These are phyloP conservation scores for Hylodesmum podocarpum DNA, from an alignment of 306 rosid species.

Conservation along the genomic window DNA sequence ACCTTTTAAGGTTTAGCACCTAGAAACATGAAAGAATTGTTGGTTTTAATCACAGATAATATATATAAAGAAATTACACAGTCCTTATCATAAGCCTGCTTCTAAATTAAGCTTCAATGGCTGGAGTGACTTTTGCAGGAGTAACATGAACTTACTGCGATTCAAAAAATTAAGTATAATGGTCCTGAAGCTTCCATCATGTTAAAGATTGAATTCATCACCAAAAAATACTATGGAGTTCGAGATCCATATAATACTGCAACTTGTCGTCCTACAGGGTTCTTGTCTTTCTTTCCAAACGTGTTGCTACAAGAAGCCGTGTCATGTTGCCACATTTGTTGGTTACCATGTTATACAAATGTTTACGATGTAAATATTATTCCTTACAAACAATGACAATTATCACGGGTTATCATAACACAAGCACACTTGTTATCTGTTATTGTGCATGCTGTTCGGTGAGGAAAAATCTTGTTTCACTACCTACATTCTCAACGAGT, in stretches of 20 bases:
- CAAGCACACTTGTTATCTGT: neutral
- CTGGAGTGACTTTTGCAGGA: slow-evolving; percentile 19
- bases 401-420: neutral
- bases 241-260: neutral
- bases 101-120: slow-evolving; percentile 7
- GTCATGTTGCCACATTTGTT: neutral
- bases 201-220: neutral
- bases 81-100: neutral
- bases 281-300: neutral
- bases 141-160: neutral
- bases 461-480: neutral
- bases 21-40: neutral
- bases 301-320: neutral
- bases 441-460: neutral
- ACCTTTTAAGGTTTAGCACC: neutral
- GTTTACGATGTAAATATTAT: neutral
- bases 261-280: neutral
- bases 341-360: neutral
- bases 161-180: neutral
- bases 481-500: too few relatives aligned
- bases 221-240: neutral
- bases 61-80: neutral
- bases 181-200: slow-evolving; percentile 2
- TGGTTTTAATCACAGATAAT: too few relatives aligned
- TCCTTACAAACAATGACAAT: neutral